Evolutionary conservation across 495 filamentous ascomycete species (phyloP).

Genomic region (Annulohypoxylon moriforme): DNA sequence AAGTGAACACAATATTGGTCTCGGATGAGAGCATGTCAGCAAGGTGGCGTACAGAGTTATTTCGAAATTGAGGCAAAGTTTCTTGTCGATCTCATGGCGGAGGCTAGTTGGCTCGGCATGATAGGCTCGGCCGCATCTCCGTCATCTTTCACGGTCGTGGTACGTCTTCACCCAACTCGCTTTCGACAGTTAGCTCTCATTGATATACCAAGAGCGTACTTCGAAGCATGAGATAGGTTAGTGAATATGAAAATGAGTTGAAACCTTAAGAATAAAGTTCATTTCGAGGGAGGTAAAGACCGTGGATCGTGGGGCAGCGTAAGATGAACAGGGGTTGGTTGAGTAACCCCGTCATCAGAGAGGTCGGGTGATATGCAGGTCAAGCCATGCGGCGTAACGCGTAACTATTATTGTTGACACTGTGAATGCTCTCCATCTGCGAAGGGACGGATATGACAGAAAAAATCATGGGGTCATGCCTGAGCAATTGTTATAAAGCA

Average conservation of each 20-base stretch:
- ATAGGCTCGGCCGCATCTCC: constrained; percentile 9
- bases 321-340: constrained; percentile 17
- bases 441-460: background rate
- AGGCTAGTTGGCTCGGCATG: constrained; percentile 10
- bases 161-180: background rate
- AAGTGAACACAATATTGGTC: constrained; percentile 16
- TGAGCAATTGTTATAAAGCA: background rate
- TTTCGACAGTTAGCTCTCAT: background rate
- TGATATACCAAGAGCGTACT: background rate
- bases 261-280: too few relatives aligned
- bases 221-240: background rate
- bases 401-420: background rate
- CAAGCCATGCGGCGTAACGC: background rate
- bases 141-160: constrained; percentile 12
- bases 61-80: background rate
- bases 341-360: constrained; percentile 1
- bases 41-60: constrained; percentile 18
- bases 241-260: background rate
- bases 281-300: background rate
- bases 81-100: constrained; percentile 14
- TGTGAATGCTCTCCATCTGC: background rate
- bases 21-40: constrained; percentile 14
- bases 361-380: constrained; percentile 12
- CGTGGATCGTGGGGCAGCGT: background rate
- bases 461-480: background rate